Base-by-base conservation (phyloP, 2,329 filamentous ascomycete species). In the Lizonia empirigonia region DNA sequence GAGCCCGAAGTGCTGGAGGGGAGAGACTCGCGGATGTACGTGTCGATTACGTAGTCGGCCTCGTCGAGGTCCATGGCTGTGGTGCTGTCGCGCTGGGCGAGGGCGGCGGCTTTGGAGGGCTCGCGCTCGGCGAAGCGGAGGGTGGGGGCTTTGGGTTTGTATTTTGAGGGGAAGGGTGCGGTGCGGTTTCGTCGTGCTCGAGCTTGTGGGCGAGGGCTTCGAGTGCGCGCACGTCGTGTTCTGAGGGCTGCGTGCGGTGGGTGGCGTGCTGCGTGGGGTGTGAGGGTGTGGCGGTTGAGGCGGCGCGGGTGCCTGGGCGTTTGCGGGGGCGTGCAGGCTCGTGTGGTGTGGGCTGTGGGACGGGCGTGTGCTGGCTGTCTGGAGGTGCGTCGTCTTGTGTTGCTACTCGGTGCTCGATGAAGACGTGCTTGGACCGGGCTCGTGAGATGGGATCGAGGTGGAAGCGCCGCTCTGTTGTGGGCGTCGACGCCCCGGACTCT, bases 21-120 rank as follows among this genome's bases (percentile, higher is more conserved):
- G 8, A 69, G 62, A 15, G 76, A 55, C 15, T 78, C 74, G 2
- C 83, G 80, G 33, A 85, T 73, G 65, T 85, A 86, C 8, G 81
- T 84, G 60, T 86, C 84, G 67, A 84, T 85, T 49, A 86, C 81
- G 64, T 83, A 86, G 35, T 82, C 81, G 18, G 77, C 75, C 39
- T 63, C 67, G 18, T 76, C 74, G 8, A 72, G 64, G 29, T 77
- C 73, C 52, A 72, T 72, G 16, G 64, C 63, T 7, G 45, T 44
- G 9, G 65, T 45, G 1, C 33, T 36, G 6, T 52, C 41, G 18
- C 56, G 53, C 1, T 50, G 48, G 1, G 55, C 54, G 9, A 64
- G 58, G 3, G 50, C 53, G 15, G 65, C 60, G 2, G 63, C 62
- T 42, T 65, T 56, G 7, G 63, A 59, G 13, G 71, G 69, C 29